Evolutionary conservation across 805 yeast species (phyloP), one percentile per base, ranked within the genome.

Genomic region (Pichia cephalocereana): DNA sequence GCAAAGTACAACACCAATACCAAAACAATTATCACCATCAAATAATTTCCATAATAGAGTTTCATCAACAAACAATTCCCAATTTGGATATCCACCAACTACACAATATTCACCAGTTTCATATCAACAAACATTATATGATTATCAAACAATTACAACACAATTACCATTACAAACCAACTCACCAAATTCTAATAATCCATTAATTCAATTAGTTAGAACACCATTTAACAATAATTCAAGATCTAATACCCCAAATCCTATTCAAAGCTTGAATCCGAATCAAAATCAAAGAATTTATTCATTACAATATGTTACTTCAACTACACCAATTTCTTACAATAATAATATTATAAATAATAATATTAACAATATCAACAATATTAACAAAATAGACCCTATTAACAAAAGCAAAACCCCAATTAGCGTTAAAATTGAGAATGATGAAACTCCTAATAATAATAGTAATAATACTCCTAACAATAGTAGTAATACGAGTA

Each of bases 121-220:
- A 40, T 19, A 28, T 30, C 56, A 46, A 18, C 62, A 47, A 26
- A 57, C 45, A 30, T 56, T 28, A 50, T 50, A 19, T 45, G 46
- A 36, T 14, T 34, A 7, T 14, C 37, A 34, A 34, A 14, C 41
- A 40, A n/a, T 23, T 39, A 19, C 23, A 28, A 31, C 38, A 31
- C 38, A 41, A 34, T 31, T 10, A 8, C 46, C 37, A 30, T 4
- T 30, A 30, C 32, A 30, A 43, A 52, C 46, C 19, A 17, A 37
- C 30, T 30, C 43, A 17, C n/a, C 36, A 30, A 17, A 12, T 30
- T 30, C 34, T n/a, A 37, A 37, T 18, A n/a, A 37, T 37, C 23
- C 19, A 10, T 14, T 34, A 10, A 10, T 34, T 8, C 10, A 34
- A 10, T 14, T 34, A 14, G 12, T 34, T 34, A 12, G 37, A 14